Evolutionary conservation across 257 asterid genomes (phyloP).

Genomic region (Thymus mandschuricus): DNA sequence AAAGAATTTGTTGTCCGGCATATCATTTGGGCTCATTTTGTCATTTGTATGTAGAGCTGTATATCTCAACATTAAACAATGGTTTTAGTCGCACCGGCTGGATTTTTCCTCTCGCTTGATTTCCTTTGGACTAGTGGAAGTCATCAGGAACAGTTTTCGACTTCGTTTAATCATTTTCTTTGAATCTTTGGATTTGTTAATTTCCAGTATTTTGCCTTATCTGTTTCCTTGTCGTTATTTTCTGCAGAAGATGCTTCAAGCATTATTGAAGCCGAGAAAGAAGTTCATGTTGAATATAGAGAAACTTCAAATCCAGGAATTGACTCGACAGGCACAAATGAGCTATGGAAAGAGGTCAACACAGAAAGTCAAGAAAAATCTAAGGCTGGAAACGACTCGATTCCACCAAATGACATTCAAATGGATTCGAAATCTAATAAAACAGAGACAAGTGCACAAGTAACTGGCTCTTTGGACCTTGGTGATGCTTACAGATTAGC

Average conservation of each 20-base stretch:
- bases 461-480: constrained; percentile 57
- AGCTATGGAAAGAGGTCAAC: constrained; percentile 28
- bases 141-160: background rate
- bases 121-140: constrained; percentile 9
- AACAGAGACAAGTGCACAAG: constrained; percentile 41
- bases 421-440: constrained; percentile 44
- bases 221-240: constrained; percentile 22
- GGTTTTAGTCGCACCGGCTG: background rate
- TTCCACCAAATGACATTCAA: constrained; percentile 36
- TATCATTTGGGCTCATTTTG: background rate
- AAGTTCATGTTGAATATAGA: constrained; percentile 29
- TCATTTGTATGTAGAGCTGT: background rate
- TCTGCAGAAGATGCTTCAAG: constrained; percentile 40
- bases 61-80: background rate
- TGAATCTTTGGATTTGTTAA: background rate
- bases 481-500: constrained; percentile 87
- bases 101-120: background rate
- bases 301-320: constrained; percentile 42
- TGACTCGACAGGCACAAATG: constrained; percentile 27
- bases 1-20: background rate
- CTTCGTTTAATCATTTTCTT: constrained; percentile 4
- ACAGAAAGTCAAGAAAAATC: constrained; percentile 33
- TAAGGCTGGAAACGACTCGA: constrained; percentile 29
- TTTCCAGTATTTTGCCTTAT: background rate
- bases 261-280: constrained; percentile 33